These are phyloP conservation scores for Colletotrichum gigasporum DNA, from an alignment of 2,329 filamentous ascomycete species.

Conservation along the genomic window DNA sequence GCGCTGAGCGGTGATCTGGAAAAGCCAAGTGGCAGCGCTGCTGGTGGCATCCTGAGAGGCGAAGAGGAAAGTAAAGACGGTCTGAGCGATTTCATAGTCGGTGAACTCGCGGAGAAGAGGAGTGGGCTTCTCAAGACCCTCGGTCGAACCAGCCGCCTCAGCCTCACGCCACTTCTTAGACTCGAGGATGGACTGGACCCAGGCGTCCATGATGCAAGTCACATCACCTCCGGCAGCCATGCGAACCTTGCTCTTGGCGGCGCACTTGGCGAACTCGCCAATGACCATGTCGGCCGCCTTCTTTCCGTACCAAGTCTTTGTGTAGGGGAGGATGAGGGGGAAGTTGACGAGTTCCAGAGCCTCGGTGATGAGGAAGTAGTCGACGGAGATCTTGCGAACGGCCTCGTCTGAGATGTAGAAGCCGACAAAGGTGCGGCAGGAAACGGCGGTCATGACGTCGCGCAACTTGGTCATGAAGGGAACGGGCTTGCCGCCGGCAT, in stretches of 20 bases:
- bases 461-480: slow-evolving; percentile 94
- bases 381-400: slow-evolving; percentile 93
- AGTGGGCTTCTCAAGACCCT: slow-evolving; percentile 80
- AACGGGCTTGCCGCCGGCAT: slow-evolving; percentile 76
- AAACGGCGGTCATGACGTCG: slow-evolving; percentile 93
- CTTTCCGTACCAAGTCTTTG: slow-evolving; percentile 97
- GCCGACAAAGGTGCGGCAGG: slow-evolving; percentile 95
- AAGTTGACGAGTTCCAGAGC: slow-evolving; percentile 98
- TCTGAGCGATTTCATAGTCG: slow-evolving; percentile 92
- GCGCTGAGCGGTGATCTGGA: slow-evolving; percentile 92
- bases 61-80: slow-evolving; percentile 95
- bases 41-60: slow-evolving; percentile 97
- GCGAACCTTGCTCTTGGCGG: slow-evolving; percentile 90
- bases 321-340: slow-evolving; percentile 94
- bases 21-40: slow-evolving; percentile 92
- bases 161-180: slow-evolving; percentile 85
- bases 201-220: slow-evolving; percentile 94
- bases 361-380: slow-evolving; percentile 96
- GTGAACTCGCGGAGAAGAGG: slow-evolving; percentile 86
- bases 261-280: slow-evolving; percentile 88
- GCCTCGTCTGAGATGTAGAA: slow-evolving; percentile 92
- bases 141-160: slow-evolving; percentile 75
- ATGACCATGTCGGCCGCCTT: slow-evolving; percentile 94
- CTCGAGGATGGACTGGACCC: slow-evolving; percentile 89
- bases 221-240: slow-evolving; percentile 89